Evolutionary conservation across 345 rosid species (phyloP), one percentile per base, ranked within the genome.

Genomic region (Brassica rapa): DNA sequence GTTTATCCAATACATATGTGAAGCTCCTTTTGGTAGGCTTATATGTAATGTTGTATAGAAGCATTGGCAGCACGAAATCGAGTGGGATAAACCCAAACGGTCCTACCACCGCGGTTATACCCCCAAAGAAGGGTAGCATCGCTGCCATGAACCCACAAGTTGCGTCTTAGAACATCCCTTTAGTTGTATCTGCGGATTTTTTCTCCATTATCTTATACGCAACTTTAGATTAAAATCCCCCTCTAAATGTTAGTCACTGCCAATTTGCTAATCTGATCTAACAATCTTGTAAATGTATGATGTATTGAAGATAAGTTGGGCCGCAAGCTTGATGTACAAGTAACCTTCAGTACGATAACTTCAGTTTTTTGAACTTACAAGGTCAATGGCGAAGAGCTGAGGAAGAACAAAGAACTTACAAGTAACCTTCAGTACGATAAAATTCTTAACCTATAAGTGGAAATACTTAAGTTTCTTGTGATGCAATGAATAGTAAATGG

Each of bases 121-220:
- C 98, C 68, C 99, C 97, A 2, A 95, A 95, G 77, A 95, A 93
- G 0, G 98, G 99, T 72, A 95, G 84, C 98, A 93, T 93, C 3
- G 98, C 90, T 5, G 96, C 99, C 91, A 95, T 83, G 37, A 90
- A 89, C 39, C 99, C 98, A 0, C 98, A 93, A 66, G 84, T 93
- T 95, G 27, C 97, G 81, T 82, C 10, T 86, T n/a, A 89, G 80
- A 95, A 95, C 76, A 87, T 84, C 81, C 98, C 99, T 86, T 83
- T 88, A 15, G 84, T 89, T 71, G 86, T 85, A 71, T 95, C 96
- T 1, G 97, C 98, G 0, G 96, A 86, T 32, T 86, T 66, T 83
- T 80, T 85, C 76, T 93, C 97, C 94, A 91, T 91, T 60, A 95
- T 89, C 86, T 95, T 93, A 46, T 88, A 88, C 0, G 99, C 99